Percentiles rank a stretch among this genome's conserved stretches.
phyloP scores from a whole-genome alignment of 1,284 basidiomycete species.

The Schizopora paradoxa region DNA sequence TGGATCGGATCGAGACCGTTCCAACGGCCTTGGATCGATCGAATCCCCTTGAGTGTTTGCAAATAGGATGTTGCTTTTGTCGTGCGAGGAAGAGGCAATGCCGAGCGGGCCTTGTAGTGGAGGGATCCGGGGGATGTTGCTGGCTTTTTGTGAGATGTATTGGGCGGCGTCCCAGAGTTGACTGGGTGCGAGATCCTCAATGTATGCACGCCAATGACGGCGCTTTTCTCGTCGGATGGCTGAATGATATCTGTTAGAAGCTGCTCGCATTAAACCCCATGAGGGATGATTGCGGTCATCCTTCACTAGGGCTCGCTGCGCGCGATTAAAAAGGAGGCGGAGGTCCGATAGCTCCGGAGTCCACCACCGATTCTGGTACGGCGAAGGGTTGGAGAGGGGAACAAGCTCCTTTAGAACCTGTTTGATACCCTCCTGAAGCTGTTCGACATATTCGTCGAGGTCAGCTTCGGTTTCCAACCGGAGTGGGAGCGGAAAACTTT shows the following conservation, averaged over 20 bases:
- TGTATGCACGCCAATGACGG: neutral
- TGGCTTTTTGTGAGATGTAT: neutral
- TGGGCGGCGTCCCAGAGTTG: neutral
- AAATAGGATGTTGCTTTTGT: conserved; percentile 1
- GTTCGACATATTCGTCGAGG: conserved; percentile 13
- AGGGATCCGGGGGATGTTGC: neutral
- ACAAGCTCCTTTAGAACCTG: conserved; percentile 21
- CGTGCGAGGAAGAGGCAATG: neutral
- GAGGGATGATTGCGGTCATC: conserved; percentile 18
- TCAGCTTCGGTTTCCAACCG: conserved; percentile 4
- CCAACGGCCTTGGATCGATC: too few species aligned
- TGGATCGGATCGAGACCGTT: too few species aligned
- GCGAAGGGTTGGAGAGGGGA: conserved; percentile 21
- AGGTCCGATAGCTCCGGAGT: conserved; percentile 21
- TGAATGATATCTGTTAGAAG: conserved; percentile 26
- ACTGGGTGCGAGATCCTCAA: neutral
- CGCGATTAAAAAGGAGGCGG: conserved; percentile 16
- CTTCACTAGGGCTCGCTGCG: conserved; percentile 6
- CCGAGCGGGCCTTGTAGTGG: neutral
- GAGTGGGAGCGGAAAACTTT: conserved; percentile 7
- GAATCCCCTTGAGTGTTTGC: conserved; percentile 27
- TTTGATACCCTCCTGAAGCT: conserved; percentile 21
- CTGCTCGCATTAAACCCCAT: conserved; percentile 21
- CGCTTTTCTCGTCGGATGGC: conserved; percentile 28
- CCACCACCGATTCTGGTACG: conserved; percentile 31